A percentile compares a stretch with the other conserved stretches of the same genome.
These are phyloP conservation scores for Coemansia sp. DNA, from an alignment of 192 early-diverging fungal species.

Conservation along the genomic window DNA sequence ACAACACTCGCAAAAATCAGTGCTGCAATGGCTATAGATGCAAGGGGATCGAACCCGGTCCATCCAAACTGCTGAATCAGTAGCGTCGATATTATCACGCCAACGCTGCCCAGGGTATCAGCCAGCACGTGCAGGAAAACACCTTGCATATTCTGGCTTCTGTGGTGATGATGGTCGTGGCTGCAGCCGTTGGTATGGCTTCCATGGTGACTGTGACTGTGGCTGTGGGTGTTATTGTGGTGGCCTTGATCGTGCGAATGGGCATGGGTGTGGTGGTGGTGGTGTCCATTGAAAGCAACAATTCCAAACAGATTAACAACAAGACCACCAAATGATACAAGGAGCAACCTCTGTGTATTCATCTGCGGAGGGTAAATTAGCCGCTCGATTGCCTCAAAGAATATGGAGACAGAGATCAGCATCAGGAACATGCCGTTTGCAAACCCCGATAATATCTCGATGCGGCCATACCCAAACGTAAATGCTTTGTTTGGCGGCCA, in stretches of 20 bases:
- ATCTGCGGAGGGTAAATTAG: constrained; percentile 83
- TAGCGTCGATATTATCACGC: constrained; percentile 92
- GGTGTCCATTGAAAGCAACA: constrained; percentile 84
- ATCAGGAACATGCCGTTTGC: constrained; percentile 90
- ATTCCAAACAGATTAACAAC: constrained; percentile 92
- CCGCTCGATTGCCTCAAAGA: constrained; percentile 88
- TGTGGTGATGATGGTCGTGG: constrained; percentile 52
- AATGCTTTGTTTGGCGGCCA: constrained; percentile 83
- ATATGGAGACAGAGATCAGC: constrained; percentile 84
- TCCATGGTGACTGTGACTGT: constrained; percentile 41
- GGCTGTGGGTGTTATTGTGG: constrained; percentile 41
- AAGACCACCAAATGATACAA: constrained; percentile 87
- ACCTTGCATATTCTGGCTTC: constrained; percentile 88
- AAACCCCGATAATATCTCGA: constrained; percentile 92
- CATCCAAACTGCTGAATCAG: constrained; percentile 88
- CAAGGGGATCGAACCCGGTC: constrained; percentile 94
- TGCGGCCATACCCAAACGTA: constrained; percentile 75
- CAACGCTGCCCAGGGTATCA: constrained; percentile 92
- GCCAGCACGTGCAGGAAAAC: constrained; percentile 94
- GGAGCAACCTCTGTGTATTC: constrained; percentile 79
- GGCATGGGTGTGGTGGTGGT: constrained; percentile 60
- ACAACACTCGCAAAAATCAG: constrained; percentile 84
- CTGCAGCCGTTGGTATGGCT: constrained; percentile 18
- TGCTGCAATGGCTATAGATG: constrained; percentile 87
- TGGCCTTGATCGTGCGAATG: constrained; percentile 45